Evolutionary conservation across 192 early-diverging fungal species (phyloP).

Genomic region (Umbelopsis vinacea): DNA sequence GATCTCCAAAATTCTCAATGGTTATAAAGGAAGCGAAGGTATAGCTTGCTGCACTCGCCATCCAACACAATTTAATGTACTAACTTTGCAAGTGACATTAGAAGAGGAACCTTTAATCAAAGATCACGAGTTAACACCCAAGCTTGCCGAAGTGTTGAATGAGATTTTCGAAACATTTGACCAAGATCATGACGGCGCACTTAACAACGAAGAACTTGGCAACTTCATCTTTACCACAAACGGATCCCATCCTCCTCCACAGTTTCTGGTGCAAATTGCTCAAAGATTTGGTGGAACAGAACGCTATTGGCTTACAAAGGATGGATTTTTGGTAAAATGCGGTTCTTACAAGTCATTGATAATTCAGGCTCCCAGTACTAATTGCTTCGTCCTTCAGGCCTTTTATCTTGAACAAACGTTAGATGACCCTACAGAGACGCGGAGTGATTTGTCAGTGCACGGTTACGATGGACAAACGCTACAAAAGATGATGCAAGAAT

Average conservation of each 20-base stretch:
- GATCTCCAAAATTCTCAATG: conserved; percentile 49
- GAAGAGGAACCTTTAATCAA: conserved; percentile 45
- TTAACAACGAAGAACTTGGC: conserved; percentile 47
- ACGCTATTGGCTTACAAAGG: conserved; percentile 50
- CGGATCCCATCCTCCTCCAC: conserved; percentile 51
- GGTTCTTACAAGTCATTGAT: no score
- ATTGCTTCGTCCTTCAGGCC: conserved; percentile 18
- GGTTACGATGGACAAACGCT: conserved; percentile 52
- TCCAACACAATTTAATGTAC: neutral
- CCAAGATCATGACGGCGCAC: conserved; percentile 49
- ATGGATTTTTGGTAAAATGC: conserved; percentile 48
- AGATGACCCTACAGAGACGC: conserved; percentile 60
- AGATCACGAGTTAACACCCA: conserved; percentile 41
- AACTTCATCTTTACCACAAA: conserved; percentile 56
- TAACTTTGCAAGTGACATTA: conserved; percentile 22
- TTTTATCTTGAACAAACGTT: conserved; percentile 62
- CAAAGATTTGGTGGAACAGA: conserved; percentile 50
- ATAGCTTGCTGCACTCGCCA: neutral
- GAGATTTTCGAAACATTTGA: conserved; percentile 55
- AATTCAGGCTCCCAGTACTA: neutral
- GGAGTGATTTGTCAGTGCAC: conserved; percentile 54
- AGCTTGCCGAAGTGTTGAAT: conserved; percentile 40
- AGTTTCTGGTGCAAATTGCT: conserved; percentile 60
- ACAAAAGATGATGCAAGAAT: conserved; percentile 27
- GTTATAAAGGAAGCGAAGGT: conserved; percentile 45